Evolutionary conservation across 768 basidiomycete species (phyloP).

Genomic region (Termitomyces sp.): DNA sequence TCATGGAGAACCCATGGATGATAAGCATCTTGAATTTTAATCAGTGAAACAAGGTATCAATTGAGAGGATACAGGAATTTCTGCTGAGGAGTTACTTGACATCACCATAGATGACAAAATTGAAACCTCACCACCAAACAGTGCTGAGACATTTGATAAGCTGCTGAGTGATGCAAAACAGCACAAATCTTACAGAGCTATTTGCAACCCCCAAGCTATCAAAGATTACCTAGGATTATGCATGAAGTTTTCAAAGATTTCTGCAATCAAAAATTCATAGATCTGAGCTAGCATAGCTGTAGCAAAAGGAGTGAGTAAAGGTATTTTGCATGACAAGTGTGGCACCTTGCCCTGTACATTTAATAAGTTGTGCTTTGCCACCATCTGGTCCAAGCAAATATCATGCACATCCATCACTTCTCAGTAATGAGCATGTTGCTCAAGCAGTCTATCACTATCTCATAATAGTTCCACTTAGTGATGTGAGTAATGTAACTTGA

Average conservation of each 20-base stretch:
- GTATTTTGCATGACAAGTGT: not conserved
- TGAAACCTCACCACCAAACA: too few species aligned
- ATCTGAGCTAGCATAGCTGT: not conserved
- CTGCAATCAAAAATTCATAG: conserved; percentile 4
- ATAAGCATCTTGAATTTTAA: too few species aligned
- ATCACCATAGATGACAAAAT: not conserved
- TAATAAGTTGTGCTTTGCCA: conserved; percentile 11
- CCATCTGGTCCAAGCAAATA: conserved; percentile 11
- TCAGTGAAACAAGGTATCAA: too few species aligned
- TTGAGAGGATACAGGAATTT: too few species aligned
- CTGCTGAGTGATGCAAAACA: conserved; percentile 7
- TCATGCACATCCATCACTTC: conserved; percentile 15
- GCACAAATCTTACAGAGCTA: conserved; percentile 6
- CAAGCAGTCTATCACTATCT: conserved; percentile 12
- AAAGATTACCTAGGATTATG: conserved; percentile 9
- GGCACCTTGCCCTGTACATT: not conserved
- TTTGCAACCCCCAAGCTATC: conserved; percentile 11
- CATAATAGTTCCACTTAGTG: conserved; percentile 10
- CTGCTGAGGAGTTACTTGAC: not conserved
- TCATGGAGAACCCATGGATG: too few species aligned
- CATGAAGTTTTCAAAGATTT: not conserved
- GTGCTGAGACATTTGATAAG: too few species aligned
- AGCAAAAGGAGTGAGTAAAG: not conserved
- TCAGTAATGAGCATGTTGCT: conserved; percentile 13
- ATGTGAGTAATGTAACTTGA: too few species aligned